phyloP scores from a whole-genome alignment of 1,284 basidiomycete species.

The Ustilago tritici region DNA sequence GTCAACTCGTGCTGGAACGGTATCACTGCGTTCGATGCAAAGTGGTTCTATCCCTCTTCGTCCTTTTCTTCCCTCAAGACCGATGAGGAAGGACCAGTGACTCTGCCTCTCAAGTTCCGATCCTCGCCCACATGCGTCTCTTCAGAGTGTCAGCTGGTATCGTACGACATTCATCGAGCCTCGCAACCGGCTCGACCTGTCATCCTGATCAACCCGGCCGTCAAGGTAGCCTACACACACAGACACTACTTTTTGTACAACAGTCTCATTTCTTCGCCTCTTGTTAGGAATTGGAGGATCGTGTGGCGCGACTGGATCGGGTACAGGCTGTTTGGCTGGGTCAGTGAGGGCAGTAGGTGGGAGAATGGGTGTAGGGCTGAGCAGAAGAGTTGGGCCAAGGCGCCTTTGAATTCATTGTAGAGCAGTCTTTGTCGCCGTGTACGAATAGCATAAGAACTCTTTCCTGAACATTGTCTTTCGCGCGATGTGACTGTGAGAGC shows the following conservation, averaged over 20 bases:
- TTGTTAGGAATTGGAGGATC: conserved; percentile 52
- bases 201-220: conserved; percentile 72
- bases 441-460: background rate
- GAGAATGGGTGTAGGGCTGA: conserved; percentile 21
- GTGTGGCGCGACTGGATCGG: conserved; percentile 57
- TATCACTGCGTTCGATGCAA: conserved; percentile 73
- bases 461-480: background rate
- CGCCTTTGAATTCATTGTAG: background rate
- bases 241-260: conserved; percentile 49
- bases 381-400: conserved; percentile 24
- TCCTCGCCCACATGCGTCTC: conserved; percentile 72
- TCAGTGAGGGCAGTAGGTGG: conserved; percentile 42
- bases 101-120: conserved; percentile 72
- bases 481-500: background rate
- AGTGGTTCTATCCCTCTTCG: conserved; percentile 69
- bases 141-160: conserved; percentile 74
- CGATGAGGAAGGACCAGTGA: conserved; percentile 63
- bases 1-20: conserved; percentile 77
- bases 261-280: conserved; percentile 41
- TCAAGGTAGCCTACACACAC: conserved; percentile 55
- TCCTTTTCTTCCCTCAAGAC: background rate
- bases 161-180: conserved; percentile 74
- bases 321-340: conserved; percentile 49
- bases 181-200: conserved; percentile 70
- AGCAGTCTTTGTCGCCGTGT: background rate